These are phyloP conservation scores for Crithidia fasciculata DNA, from an alignment of 208 protist species.

Conservation along the genomic window DNA sequence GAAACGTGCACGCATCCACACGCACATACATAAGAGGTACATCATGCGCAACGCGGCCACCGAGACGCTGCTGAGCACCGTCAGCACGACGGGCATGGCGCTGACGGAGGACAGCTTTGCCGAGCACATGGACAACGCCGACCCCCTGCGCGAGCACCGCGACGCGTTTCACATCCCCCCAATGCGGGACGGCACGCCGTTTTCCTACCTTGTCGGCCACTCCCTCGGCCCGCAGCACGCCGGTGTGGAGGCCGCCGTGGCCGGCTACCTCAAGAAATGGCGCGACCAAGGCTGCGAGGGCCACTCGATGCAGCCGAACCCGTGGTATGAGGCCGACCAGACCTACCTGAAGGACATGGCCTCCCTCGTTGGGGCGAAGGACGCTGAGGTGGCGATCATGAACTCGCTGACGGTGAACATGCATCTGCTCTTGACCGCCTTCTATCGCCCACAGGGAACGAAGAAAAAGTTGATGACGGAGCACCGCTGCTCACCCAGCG, in stretches of 20 bases:
- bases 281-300: constrained; percentile 79
- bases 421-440: constrained; percentile 90
- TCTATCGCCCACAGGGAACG: constrained; percentile 90
- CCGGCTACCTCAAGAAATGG: constrained; percentile 90
- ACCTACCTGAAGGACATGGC: constrained; percentile 65
- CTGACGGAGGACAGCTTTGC: constrained; percentile 81
- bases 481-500: constrained; percentile 68
- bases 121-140: constrained; percentile 63
- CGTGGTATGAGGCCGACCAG: constrained; percentile 92
- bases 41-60: constrained; percentile 73
- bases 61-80: constrained; percentile 59
- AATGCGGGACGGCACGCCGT: constrained; percentile 39
- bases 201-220: constrained; percentile 91
- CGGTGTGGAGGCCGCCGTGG: constrained; percentile 58
- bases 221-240: constrained; percentile 90
- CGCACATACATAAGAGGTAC: not conserved
- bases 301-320: constrained; percentile 75
- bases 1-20: too few species aligned
- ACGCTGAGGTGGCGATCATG: constrained; percentile 91
- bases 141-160: constrained; percentile 69
- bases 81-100: constrained; percentile 49
- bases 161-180: constrained; percentile 62
- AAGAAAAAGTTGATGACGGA: constrained; percentile 94
- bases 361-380: constrained; percentile 81
- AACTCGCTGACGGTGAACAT: constrained; percentile 95